Conservation (phyloP, 371 early-diverging fungal species). For the Mortierella sp. region DNA sequence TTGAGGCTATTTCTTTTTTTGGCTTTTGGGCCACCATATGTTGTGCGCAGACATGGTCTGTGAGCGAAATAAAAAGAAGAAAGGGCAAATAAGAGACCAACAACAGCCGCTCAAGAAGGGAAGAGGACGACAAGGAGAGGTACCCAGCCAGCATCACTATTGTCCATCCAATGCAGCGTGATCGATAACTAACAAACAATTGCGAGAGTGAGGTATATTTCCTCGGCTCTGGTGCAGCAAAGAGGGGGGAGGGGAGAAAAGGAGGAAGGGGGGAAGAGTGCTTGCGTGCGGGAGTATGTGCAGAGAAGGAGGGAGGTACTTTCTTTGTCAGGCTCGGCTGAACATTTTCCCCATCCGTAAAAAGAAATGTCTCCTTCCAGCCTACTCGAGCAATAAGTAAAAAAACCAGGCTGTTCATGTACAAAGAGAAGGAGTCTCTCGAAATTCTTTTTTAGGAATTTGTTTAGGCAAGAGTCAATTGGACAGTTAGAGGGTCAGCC, state of each 20-base stretch:
- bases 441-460: neutral
- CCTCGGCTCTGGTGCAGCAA: too few relatives aligned
- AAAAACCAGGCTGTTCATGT: neutral
- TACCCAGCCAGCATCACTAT: too few relatives aligned
- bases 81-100: neutral
- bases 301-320: neutral
- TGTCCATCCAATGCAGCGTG: too few relatives aligned
- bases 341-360: constrained; percentile 1
- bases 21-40: neutral
- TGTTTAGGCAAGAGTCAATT: neutral
- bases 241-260: neutral
- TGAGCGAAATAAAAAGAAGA: neutral
- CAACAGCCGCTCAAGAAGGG: too few relatives aligned
- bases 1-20: neutral
- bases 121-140: too few relatives aligned
- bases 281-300: neutral
- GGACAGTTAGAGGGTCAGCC: neutral
- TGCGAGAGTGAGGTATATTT: too few relatives aligned
- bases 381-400: neutral
- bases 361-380: neutral
- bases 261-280: neutral
- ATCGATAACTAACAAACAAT: too few relatives aligned
- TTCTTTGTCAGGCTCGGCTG: neutral
- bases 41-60: constrained; percentile 7
- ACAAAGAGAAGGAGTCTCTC: too few relatives aligned